These are phyloP conservation scores for Prorocentrum cordatum DNA, from an alignment of 169 alveolate genomes.

Conservation along the genomic window DNA sequence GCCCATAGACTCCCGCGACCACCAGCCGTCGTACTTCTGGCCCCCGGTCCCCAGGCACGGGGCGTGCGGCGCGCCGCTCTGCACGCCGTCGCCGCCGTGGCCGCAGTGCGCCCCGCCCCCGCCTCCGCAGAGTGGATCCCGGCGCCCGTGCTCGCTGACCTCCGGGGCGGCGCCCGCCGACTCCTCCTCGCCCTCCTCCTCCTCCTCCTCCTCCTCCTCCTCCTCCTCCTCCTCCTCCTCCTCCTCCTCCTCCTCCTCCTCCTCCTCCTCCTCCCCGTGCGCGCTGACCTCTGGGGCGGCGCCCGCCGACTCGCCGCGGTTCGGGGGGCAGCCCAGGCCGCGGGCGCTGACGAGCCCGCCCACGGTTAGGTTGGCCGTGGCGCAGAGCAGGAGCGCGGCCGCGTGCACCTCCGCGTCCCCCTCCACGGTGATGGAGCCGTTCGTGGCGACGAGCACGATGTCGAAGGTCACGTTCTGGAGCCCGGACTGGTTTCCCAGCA, in stretches of 20 bases:
- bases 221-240: too few species aligned
- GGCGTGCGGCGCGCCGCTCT: background rate
- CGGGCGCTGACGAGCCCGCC: slow-evolving; percentile 43
- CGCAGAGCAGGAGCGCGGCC: slow-evolving; percentile 14
- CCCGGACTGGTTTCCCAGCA: slow-evolving; percentile 21
- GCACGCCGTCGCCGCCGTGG: slow-evolving; percentile 61
- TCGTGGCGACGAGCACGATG: slow-evolving; percentile 33
- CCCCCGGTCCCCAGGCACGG: slow-evolving; percentile 18
- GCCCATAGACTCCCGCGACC: background rate
- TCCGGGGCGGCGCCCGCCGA: slow-evolving; percentile 46
- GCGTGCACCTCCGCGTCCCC: slow-evolving; percentile 44
- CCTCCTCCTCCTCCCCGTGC: too few species aligned
- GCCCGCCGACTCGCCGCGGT: slow-evolving; percentile 54
- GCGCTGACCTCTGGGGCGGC: slow-evolving; percentile 3
- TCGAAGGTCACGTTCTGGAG: slow-evolving; percentile 37
- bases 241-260: too few species aligned
- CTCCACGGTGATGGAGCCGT: slow-evolving; percentile 27
- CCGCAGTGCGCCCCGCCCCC: slow-evolving; percentile 61
- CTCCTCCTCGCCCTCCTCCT: too few species aligned
- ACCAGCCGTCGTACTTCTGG: slow-evolving; percentile 55
- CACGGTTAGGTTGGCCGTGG: slow-evolving; percentile 8
- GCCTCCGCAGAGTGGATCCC: slow-evolving; percentile 22
- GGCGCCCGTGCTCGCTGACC: too few species aligned
- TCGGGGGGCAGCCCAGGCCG: slow-evolving; percentile 64
- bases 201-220: too few species aligned